phyloP scores from a whole-genome alignment of 2,329 filamentous ascomycete species.

The Penicillium freii region DNA sequence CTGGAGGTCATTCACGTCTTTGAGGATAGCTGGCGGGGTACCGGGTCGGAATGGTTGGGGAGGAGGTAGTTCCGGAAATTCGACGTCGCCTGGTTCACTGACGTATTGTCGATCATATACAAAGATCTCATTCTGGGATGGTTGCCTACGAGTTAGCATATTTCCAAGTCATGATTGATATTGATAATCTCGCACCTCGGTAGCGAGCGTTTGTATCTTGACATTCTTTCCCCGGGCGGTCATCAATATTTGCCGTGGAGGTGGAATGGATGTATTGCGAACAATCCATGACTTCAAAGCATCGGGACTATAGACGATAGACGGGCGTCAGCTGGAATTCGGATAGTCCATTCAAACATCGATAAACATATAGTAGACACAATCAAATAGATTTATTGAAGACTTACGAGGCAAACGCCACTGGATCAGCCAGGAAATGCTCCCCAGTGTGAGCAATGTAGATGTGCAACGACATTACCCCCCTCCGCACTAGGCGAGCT shows the following conservation, averaged over 20 bases:
- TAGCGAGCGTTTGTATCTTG: conserved; percentile 73
- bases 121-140: conserved; percentile 74
- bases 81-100: conserved; percentile 43
- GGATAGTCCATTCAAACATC: conserved; percentile 1
- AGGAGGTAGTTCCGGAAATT: conserved; percentile 54
- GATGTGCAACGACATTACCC: conserved; percentile 80
- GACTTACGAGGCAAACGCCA: conserved; percentile 70
- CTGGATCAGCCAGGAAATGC: conserved; percentile 74
- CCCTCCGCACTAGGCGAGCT: conserved; percentile 35
- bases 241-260: conserved; percentile 80
- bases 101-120: conserved; percentile 83
- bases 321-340: conserved; percentile 22
- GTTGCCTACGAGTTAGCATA: conserved; percentile 1
- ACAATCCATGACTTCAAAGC: conserved; percentile 80
- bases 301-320: conserved; percentile 63
- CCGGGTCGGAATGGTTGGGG: conserved; percentile 59
- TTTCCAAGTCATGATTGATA: neutral
- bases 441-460: conserved; percentile 92
- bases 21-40: conserved; percentile 73
- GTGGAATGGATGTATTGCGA: conserved; percentile 68
- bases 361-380: neutral
- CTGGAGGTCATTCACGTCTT: conserved; percentile 73
- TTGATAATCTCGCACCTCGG: conserved; percentile 60
- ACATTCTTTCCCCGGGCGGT: conserved; percentile 81
- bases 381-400: neutral